These are phyloP conservation scores for Tylopilus sp. DNA, from an alignment of 768 basidiomycete genomes.

Conservation along the genomic window DNA sequence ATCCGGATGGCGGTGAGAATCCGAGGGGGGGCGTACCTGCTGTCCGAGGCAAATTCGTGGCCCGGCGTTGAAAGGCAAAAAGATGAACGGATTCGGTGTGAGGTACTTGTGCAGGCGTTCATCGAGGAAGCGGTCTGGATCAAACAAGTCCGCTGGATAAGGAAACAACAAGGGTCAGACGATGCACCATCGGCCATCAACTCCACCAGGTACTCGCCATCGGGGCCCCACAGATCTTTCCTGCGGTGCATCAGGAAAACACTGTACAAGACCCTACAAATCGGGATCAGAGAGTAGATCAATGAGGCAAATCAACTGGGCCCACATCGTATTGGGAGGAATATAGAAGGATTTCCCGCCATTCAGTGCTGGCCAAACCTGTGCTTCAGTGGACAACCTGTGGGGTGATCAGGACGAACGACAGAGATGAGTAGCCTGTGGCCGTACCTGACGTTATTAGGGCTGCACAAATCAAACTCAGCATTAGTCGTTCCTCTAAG, in stretches of 20 bases:
- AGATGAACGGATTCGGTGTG: conserved; percentile 61
- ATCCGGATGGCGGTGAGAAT: background rate
- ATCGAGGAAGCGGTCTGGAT: conserved; percentile 66
- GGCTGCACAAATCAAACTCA: conserved; percentile 17
- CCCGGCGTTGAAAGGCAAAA: conserved; percentile 66
- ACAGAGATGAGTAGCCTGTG: too few relatives aligned
- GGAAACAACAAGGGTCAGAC: background rate
- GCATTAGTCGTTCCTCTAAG: background rate
- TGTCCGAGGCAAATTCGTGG: conserved; percentile 62
- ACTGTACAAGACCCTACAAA: conserved; percentile 10
- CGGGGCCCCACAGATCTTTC: conserved; percentile 37
- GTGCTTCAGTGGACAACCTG: conserved; percentile 16
- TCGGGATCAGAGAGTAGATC: background rate
- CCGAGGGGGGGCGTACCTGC: conserved; percentile 25
- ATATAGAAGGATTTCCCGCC: conserved; percentile 50
- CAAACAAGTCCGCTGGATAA: conserved; percentile 39
- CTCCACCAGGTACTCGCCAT: conserved; percentile 20
- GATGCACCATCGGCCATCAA: background rate
- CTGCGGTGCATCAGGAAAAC: conserved; percentile 38
- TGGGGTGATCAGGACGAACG: background rate
- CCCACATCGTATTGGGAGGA: conserved; percentile 37
- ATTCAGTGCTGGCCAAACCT: conserved; percentile 17
- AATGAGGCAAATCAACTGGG: background rate
- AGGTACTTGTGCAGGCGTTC: conserved; percentile 51
- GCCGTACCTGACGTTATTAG: conserved; percentile 20